Percentiles rank a stretch among this genome's conserved stretches.
Conservation (phyloP, 257 asterid genomes). For the Lycium ferocissimum region DNA sequence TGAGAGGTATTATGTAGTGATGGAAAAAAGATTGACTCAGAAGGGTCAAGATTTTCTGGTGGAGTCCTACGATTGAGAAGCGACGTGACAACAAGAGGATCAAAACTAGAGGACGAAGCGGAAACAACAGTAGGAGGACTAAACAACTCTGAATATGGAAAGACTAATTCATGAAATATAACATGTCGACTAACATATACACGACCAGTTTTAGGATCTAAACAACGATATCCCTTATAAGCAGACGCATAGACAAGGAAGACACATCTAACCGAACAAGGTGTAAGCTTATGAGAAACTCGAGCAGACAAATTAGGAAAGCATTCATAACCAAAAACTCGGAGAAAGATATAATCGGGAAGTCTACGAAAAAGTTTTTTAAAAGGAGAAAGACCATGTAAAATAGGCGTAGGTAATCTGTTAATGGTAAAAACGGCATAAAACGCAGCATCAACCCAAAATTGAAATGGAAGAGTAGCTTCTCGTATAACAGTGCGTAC, state of each 20-base stretch:
- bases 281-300: not conserved
- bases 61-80: not conserved
- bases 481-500: not conserved
- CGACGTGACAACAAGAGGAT: not conserved
- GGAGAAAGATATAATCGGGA: not conserved
- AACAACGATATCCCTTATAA: too few relatives aligned
- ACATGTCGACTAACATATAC: too few relatives aligned
- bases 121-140: not conserved
- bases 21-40: too few relatives aligned
- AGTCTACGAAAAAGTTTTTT: not conserved
- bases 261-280: not conserved
- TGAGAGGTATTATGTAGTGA: too few relatives aligned
- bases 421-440: not conserved
- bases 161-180: too few relatives aligned
- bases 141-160: not conserved
- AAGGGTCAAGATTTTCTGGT: not conserved
- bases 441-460: not conserved
- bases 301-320: not conserved
- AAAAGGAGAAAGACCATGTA: not conserved
- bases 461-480: not conserved
- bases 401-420: not conserved
- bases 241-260: not conserved
- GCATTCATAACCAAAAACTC: not conserved
- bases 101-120: not conserved
- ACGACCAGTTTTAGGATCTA: not conserved